Evolutionary conservation across 73 alveolate species (phyloP), one percentile per base, ranked within the genome.

Genomic region (Paramecium tetraurelia): DNA sequence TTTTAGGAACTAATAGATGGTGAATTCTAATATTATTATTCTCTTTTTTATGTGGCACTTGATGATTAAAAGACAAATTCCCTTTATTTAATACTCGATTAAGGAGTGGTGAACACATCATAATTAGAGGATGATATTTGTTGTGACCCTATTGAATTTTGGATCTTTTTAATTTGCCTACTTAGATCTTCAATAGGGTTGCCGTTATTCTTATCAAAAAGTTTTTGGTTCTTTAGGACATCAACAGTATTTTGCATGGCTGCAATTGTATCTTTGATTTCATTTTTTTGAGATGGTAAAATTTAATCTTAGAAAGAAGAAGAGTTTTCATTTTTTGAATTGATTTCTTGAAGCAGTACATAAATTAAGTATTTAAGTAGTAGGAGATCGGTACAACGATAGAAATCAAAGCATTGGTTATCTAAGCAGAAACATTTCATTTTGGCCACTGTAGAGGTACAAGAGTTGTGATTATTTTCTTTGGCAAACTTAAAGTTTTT

Each of bases 381-480:
- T 33, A 75, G 7, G 14, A 75, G 87, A 36, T 75, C 87, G 2
- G 87, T 75, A 40, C 69, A 75, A 16, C 68, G 27, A 40, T 75
- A 75, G 68, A 75, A 75, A 40, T 75, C 87, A 40, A 75, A 75
- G 9, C 48, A 75, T 36, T 36, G n/a, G 59, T 75, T 75, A 75
- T 75, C 87, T 36, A 75, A 40, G 21, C 87, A 75, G 7, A 75
- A 75, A 40, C 87, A 75, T 75, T 36, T 75, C 11, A 75, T 75
- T 36, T 75, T 75, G 1, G 87, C 87, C 1, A 75, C 40, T 12
- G 87, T 75, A 3, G 87, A 75, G 7, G 59, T 11, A 35, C 59
- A 75, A 3, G 4, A 3, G 16, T 75, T 75, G 22, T 75, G 59
- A 75, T 36, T 59, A 40, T 33, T 40, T 9, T 75, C 87, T 75